Base-by-base conservation (phyloP, 2,329 filamentous ascomycete genomes). In the Ceratocystis destructans region DNA sequence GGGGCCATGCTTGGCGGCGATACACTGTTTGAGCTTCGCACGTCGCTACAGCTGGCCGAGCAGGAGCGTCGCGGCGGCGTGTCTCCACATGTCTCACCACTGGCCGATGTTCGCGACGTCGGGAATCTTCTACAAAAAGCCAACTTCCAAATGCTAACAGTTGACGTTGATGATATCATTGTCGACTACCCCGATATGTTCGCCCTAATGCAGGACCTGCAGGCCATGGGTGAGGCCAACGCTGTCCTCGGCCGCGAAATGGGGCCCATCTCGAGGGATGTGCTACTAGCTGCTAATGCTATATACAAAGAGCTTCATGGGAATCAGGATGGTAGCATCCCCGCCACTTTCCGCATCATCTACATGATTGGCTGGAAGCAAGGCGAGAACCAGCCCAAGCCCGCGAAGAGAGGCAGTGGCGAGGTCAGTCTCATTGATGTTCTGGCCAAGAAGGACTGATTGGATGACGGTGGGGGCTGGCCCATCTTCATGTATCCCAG, bases 351-450 rank as follows among this genome's bases (percentile, higher is more conserved):
- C 73, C 83, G 94, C 71, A 82, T 96, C 71, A 96, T 99, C 69
- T 96, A 94, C 75, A 96, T 97, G 92, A 99, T 99, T 76, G 94
- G 94, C 0, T 99, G 94, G 94, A 95, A 93, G 74, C 89, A 92
- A 70, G 87, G 89, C 1, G 82, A 83, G 37, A 83, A 86, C 64
- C 92, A 97, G 76, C 80, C 87, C 1, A 80, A 93, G 76, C 92
- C 94, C 4, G 77, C 97, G 67, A 77, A 87, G 70, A 83, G 94
- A 70, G 94, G 94, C 0, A 96, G 87, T 70, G 94, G 90, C 8
- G 81, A 96, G 73, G 78, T 96, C 53, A 96, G 89, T 75, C 81
- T 99, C 69, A 96, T 94, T 75, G 92, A 97, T 74, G 79, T 96
- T 20, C 71, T 85, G 53, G 79, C 57, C 53, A 68, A 66, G 46